phyloP scores from a whole-genome alignment of 2,329 filamentous ascomycete species.

The Cladosporium halotolerans region DNA sequence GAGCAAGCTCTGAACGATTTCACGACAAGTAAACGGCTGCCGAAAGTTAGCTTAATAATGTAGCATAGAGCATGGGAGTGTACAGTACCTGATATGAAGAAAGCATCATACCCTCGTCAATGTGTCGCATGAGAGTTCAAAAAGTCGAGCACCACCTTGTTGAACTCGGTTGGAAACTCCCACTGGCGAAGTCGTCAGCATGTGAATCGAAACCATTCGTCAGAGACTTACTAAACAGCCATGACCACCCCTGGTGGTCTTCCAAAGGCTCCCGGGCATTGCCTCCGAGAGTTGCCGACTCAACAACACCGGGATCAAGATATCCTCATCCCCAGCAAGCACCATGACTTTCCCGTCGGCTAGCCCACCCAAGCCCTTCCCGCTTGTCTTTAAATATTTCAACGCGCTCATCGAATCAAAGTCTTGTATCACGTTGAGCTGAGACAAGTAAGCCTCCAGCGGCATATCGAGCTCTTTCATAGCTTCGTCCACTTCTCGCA shows the following conservation, averaged over 20 bases:
- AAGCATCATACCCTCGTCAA: not conserved
- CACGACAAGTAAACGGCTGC: not conserved
- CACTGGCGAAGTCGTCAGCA: conserved; percentile 11
- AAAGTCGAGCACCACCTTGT: conserved; percentile 15
- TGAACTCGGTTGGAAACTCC: conserved; percentile 21
- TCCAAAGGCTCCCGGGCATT: conserved; percentile 16
- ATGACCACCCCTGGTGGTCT: conserved; percentile 21
- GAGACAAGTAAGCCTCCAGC: conserved; percentile 18
- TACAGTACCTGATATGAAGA: conserved; percentile 1
- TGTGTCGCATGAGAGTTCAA: not conserved
- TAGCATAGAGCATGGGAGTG: conserved; percentile 9
- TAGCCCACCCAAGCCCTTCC: conserved; percentile 15
- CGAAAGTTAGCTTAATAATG: conserved; percentile 4
- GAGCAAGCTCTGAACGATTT: conserved; percentile 15
- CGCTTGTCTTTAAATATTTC: conserved; percentile 13
- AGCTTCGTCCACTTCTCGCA: conserved; percentile 17
- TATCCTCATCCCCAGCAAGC: conserved; percentile 21
- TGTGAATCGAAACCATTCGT: not conserved
- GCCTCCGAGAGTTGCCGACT: conserved; percentile 17
- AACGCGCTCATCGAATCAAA: conserved; percentile 18
- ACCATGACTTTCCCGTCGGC: conserved; percentile 18
- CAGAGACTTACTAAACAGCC: conserved; percentile 15
- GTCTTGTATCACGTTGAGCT: conserved; percentile 21
- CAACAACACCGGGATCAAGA: conserved; percentile 19
- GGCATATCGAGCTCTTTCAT: conserved; percentile 20